These are phyloP conservation scores for Dipodascus albidus DNA, from an alignment of 805 yeast genomes.

Conservation along the genomic window DNA sequence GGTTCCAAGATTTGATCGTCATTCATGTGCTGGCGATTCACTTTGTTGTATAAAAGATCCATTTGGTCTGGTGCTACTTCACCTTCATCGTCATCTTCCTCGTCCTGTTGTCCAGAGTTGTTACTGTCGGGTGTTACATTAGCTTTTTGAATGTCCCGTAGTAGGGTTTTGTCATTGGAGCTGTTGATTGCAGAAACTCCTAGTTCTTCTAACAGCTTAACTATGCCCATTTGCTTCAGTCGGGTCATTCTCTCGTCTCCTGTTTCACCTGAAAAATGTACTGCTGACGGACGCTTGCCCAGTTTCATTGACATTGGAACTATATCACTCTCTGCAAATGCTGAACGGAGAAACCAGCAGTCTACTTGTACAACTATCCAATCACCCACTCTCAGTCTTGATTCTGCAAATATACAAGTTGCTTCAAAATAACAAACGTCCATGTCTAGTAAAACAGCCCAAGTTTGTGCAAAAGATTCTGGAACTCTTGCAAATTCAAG, in stretches of 20 bases:
- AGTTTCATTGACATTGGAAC: slow-evolving; percentile 15
- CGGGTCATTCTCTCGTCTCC: slow-evolving; percentile 40
- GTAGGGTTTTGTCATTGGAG: neutral
- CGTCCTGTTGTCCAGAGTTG: slow-evolving; percentile 28
- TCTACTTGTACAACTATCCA: slow-evolving; percentile 59
- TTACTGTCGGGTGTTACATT: slow-evolving; percentile 1
- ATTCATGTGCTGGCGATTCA: slow-evolving; percentile 30
- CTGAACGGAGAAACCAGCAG: slow-evolving; percentile 37
- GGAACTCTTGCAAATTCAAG: slow-evolving; percentile 70
- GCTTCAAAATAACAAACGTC: slow-evolving; percentile 44
- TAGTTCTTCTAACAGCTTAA: slow-evolving; percentile 43
- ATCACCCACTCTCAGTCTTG: slow-evolving; percentile 61
- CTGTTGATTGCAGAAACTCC: slow-evolving; percentile 13
- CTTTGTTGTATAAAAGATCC: slow-evolving; percentile 59
- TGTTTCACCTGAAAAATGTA: slow-evolving; percentile 39
- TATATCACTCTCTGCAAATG: slow-evolving; percentile 25
- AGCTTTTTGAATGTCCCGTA: neutral
- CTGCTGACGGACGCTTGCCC: slow-evolving; percentile 17
- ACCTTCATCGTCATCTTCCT: slow-evolving; percentile 11
- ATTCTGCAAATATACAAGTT: slow-evolving; percentile 46
- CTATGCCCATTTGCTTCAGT: slow-evolving; percentile 43
- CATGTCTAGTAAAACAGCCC: slow-evolving; percentile 54
- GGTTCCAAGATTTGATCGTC: slow-evolving; percentile 47
- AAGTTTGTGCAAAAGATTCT: slow-evolving; percentile 51
- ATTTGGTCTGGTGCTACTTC: slow-evolving; percentile 60